Evolutionary conservation across 306 rosid genomes (phyloP).

Genomic region (Argentina anserina): DNA sequence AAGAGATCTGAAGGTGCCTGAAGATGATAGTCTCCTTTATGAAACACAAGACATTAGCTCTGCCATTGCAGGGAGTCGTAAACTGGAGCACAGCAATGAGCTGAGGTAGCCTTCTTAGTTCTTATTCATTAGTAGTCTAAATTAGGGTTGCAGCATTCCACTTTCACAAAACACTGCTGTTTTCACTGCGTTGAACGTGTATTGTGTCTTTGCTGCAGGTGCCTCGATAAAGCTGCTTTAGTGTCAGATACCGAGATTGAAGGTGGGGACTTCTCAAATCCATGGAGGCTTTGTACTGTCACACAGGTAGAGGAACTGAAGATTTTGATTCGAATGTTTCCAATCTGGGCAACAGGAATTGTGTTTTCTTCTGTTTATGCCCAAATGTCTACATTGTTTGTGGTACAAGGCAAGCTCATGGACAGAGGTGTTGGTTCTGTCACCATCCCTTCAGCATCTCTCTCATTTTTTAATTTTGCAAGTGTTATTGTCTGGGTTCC

Average conservation of each 20-base stretch:
- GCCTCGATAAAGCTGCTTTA: slow-evolving; percentile 37
- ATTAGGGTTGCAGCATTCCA: not conserved
- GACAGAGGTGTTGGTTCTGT: slow-evolving; percentile 20
- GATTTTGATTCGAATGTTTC: slow-evolving; percentile 30
- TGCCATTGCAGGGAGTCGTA: slow-evolving; percentile 25
- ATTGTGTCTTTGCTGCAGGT: slow-evolving; percentile 15
- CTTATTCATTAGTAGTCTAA: not conserved
- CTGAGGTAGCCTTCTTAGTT: slow-evolving; percentile 16
- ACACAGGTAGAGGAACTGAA: slow-evolving; percentile 38
- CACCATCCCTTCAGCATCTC: slow-evolving; percentile 34
- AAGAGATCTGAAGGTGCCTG: slow-evolving; percentile 15
- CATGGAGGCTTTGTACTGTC: slow-evolving; percentile 37
- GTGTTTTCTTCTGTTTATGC: slow-evolving; percentile 26
- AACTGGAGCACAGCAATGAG: slow-evolving; percentile 25
- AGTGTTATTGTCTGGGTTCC: slow-evolving; percentile 27
- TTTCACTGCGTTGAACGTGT: not conserved
- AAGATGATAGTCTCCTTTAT: slow-evolving; percentile 18
- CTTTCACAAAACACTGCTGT: not conserved
- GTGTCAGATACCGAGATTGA: slow-evolving; percentile 14
- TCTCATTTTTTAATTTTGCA: slow-evolving; percentile 12
- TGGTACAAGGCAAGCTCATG: slow-evolving; percentile 44
- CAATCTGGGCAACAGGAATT: slow-evolving; percentile 39
- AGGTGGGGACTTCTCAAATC: slow-evolving; percentile 6
- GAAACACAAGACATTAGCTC: slow-evolving; percentile 24
- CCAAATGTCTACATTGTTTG: slow-evolving; percentile 37